These are phyloP conservation scores for Climacium dendroides DNA, from an alignment of 225 moss, liverwort and hornwort genomes.

Conservation along the genomic window DNA sequence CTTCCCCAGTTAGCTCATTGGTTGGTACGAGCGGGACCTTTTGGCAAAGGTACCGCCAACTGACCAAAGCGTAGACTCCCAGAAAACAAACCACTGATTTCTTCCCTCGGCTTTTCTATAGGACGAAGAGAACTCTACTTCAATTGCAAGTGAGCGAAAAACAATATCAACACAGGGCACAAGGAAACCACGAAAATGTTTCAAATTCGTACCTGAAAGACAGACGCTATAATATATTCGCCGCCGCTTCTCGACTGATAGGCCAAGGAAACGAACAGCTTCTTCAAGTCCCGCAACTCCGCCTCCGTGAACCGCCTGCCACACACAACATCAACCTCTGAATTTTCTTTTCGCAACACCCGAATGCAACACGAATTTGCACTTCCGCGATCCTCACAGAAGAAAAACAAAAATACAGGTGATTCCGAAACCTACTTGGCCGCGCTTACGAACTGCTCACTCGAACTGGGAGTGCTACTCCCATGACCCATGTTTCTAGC, in stretches of 20 bases:
- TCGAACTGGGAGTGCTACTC: conserved; percentile 4
- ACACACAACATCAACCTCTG: neutral
- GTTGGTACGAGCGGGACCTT: neutral
- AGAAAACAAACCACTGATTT: neutral
- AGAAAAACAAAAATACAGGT: neutral
- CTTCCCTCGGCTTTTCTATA: too few species aligned
- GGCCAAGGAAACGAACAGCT: conserved; percentile 62
- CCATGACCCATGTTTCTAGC: conserved; percentile 16
- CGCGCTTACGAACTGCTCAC: conserved; percentile 17
- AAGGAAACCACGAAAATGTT: neutral
- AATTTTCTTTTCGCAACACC: neutral
- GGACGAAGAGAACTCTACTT: neutral
- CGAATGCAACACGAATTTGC: neutral
- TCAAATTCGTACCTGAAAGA: conserved; percentile 53
- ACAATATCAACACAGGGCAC: too few species aligned
- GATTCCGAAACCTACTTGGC: conserved; percentile 7
- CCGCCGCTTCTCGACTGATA: conserved; percentile 67
- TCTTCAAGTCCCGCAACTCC: conserved; percentile 62
- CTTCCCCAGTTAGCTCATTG: neutral
- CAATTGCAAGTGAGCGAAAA: neutral
- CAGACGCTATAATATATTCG: conserved; percentile 65
- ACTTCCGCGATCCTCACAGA: neutral
- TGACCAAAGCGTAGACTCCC: neutral
- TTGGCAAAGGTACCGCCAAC: neutral
- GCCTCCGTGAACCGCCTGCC: conserved; percentile 54